phyloP scores from a whole-genome alignment of 2,329 filamentous ascomycete species.

The Trichoderma arundinaceum region DNA sequence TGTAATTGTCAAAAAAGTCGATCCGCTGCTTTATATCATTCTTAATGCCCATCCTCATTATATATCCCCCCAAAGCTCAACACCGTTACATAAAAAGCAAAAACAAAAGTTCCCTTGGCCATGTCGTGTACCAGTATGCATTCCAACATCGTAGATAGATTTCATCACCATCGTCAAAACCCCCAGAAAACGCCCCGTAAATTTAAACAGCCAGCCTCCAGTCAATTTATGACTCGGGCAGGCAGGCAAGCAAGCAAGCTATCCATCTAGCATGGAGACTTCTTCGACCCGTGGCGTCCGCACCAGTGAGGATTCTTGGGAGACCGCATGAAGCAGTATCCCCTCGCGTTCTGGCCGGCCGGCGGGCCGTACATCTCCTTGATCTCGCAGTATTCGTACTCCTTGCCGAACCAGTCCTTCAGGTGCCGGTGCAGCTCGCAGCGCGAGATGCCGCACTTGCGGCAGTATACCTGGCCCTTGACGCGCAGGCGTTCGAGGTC shows the following conservation, averaged over 20 bases:
- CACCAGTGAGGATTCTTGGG: slow-evolving; percentile 64
- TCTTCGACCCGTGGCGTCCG: slow-evolving; percentile 56
- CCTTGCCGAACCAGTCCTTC: slow-evolving; percentile 62
- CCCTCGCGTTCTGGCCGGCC: slow-evolving; percentile 53
- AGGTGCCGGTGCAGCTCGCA: slow-evolving; percentile 70
- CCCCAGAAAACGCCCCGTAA: background rate
- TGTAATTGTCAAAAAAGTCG: background rate
- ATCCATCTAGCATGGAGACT: background rate
- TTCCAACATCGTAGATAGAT: background rate
- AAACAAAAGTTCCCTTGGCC: background rate
- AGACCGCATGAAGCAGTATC: slow-evolving; percentile 64
- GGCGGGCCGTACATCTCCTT: slow-evolving; percentile 60
- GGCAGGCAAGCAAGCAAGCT: background rate
- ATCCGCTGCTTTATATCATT: slow-evolving; percentile 2
- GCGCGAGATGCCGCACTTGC: slow-evolving; percentile 64
- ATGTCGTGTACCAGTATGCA: no score
- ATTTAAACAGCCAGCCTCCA: background rate
- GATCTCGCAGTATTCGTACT: slow-evolving; percentile 65
- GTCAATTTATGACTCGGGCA: no score
- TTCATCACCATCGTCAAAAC: background rate
- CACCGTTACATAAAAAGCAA: background rate
- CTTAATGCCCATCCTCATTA: background rate
- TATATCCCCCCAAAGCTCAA: background rate
- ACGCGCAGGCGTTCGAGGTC: slow-evolving; percentile 56
- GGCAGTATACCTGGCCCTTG: slow-evolving; percentile 65